Evolutionary conservation across 2,329 filamentous ascomycete species (phyloP).

Genomic region (Domatiomyces globalis): DNA sequence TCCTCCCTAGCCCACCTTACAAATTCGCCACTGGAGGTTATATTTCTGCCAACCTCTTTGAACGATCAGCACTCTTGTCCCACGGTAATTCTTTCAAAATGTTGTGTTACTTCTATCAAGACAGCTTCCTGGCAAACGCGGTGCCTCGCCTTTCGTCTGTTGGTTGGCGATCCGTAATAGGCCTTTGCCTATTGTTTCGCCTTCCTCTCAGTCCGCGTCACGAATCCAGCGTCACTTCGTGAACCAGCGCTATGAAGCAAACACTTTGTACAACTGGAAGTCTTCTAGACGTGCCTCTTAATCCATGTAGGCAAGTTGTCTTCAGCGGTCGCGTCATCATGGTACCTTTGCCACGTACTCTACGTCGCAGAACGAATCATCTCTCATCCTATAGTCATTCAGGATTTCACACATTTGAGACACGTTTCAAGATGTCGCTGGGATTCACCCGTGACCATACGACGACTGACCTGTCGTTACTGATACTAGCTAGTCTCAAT

Average conservation of each 20-base stretch:
- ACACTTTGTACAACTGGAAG: too few species aligned
- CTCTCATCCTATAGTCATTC: background rate
- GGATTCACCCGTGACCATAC: background rate
- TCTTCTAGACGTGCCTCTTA: too few species aligned
- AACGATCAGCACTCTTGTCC: background rate
- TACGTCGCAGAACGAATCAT: background rate
- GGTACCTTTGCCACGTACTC: background rate
- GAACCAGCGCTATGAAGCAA: too few species aligned
- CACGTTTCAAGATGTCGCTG: background rate
- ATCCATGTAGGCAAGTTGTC: background rate
- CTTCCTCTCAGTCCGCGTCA: background rate
- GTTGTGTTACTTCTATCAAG: background rate
- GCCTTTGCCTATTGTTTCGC: background rate
- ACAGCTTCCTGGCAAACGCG: background rate
- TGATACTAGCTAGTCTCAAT: background rate
- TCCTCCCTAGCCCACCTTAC: background rate
- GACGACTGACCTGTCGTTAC: too few species aligned
- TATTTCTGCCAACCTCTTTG: background rate
- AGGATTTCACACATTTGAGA: background rate
- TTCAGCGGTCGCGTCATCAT: background rate
- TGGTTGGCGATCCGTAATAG: background rate
- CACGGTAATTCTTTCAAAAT: background rate
- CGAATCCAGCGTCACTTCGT: background rate
- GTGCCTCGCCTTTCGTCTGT: background rate
- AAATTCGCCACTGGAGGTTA: background rate